A percentile compares a stretch with the other conserved stretches of the same genome.
Evolutionary conservation across 805 yeast genomes (phyloP).

Genomic region (Candida namnaoensis): DNA sequence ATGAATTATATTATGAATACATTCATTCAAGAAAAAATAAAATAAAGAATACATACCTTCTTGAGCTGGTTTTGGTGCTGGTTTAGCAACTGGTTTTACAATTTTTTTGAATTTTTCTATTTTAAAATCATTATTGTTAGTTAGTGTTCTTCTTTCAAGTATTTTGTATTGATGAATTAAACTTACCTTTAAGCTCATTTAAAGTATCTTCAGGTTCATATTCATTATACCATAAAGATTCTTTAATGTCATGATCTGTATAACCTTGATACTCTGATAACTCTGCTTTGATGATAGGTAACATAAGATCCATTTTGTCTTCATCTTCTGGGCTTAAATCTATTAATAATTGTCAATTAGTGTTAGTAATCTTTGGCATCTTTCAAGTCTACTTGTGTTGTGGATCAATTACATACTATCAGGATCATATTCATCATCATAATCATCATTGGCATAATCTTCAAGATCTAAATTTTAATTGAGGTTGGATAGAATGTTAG

Average conservation of each 20-base stretch:
- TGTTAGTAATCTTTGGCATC: background rate
- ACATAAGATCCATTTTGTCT: constrained; percentile 28
- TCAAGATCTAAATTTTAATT: constrained; percentile 11
- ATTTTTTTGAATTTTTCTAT: constrained; percentile 13
- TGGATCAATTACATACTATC: constrained; percentile 3
- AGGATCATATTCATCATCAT: constrained; percentile 8
- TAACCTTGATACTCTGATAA: constrained; percentile 29
- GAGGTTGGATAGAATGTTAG: background rate
- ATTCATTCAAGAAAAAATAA: background rate
- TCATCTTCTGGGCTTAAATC: constrained; percentile 30
- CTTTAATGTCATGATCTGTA: constrained; percentile 43
- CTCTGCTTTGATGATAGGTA: constrained; percentile 33
- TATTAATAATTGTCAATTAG: too few species aligned
- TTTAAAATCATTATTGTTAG: background rate
- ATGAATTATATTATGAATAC: too few species aligned
- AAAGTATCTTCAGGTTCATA: constrained; percentile 44
- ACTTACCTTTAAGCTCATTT: constrained; percentile 29
- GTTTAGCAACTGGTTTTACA: background rate
- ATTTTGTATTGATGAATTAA: background rate
- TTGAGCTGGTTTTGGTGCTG: constrained; percentile 14
- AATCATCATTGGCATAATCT: constrained; percentile 20
- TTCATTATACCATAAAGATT: constrained; percentile 51
- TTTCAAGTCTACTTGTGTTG: background rate
- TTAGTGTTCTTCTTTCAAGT: background rate
- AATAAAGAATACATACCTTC: constrained; percentile 36